These are phyloP conservation scores for Fonsecaea erecta DNA, from an alignment of 2,329 filamentous ascomycete species.

Conservation along the genomic window DNA sequence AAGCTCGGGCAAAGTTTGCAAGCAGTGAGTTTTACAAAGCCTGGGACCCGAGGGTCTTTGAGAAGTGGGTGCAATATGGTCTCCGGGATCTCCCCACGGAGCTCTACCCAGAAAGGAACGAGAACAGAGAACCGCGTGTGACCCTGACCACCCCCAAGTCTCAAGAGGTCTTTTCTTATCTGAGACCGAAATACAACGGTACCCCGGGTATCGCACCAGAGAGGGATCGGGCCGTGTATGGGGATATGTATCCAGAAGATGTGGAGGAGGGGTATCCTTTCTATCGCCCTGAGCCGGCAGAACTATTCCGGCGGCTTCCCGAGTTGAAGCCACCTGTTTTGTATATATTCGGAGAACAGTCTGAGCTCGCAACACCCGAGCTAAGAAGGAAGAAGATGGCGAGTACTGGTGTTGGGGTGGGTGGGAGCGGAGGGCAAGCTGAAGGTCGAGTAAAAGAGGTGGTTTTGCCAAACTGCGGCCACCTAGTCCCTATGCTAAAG, in stretches of 20 bases:
- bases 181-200: slow-evolving; percentile 61
- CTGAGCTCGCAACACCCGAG: slow-evolving; percentile 46
- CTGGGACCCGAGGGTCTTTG: slow-evolving; percentile 82
- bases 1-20: slow-evolving; percentile 69
- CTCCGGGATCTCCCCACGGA: slow-evolving; percentile 72
- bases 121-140: slow-evolving; percentile 48
- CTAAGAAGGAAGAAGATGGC: slow-evolving; percentile 49
- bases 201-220: slow-evolving; percentile 45
- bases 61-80: slow-evolving; percentile 73
- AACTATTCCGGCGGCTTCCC: slow-evolving; percentile 48
- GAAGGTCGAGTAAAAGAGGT: slow-evolving; percentile 43
- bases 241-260: slow-evolving; percentile 49
- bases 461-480: slow-evolving; percentile 30
- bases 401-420: slow-evolving; percentile 46
- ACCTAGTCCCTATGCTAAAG: slow-evolving; percentile 38
- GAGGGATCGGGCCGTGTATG: slow-evolving; percentile 44
- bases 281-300: slow-evolving; percentile 49
- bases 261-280: slow-evolving; percentile 45
- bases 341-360: slow-evolving; percentile 51
- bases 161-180: slow-evolving; percentile 71
- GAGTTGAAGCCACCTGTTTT: slow-evolving; percentile 50
- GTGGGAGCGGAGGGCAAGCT: slow-evolving; percentile 59
- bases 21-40: slow-evolving; percentile 75
- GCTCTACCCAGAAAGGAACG: slow-evolving; percentile 59
- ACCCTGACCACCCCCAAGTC: slow-evolving; percentile 80